These are phyloP conservation scores for Cystobasidium ongulense DNA, from an alignment of 768 basidiomycete genomes.

Conservation along the genomic window DNA sequence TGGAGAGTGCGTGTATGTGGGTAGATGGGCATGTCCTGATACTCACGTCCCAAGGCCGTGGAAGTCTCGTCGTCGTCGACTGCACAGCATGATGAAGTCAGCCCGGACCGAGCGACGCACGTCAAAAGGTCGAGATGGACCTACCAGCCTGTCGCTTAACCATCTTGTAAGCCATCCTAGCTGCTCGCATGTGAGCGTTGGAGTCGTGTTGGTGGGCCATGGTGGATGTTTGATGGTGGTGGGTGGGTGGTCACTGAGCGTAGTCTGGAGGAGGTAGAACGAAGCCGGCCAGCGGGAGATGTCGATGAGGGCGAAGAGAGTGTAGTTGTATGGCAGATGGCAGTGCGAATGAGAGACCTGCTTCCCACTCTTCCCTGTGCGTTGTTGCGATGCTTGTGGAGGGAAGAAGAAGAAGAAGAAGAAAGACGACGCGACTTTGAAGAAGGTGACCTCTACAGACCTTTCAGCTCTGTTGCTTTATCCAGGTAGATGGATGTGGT, in stretches of 20 bases:
- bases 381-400: not conserved
- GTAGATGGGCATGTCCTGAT: not conserved
- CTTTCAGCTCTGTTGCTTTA: too few relatives aligned
- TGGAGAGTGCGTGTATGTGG: not conserved
- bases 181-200: not conserved
- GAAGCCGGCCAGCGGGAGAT: not conserved
- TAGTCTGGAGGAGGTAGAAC: too few relatives aligned
- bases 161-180: not conserved
- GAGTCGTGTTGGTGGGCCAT: not conserved
- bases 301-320: not conserved
- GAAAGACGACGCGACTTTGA: not conserved
- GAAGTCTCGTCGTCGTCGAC: not conserved
- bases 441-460: too few relatives aligned
- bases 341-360: not conserved
- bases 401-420: not conserved
- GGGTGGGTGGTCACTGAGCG: too few relatives aligned
- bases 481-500: too few relatives aligned
- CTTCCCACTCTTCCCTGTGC: not conserved
- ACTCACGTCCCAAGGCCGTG: not conserved
- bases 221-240: not conserved
- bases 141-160: not conserved
- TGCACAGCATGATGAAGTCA: not conserved
- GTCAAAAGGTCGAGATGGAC: not conserved
- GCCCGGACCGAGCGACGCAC: not conserved
- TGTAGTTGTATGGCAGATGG: not conserved